These are phyloP conservation scores for Sistotremastrum niveocremeum DNA, from an alignment of 768 basidiomycete genomes.

Conservation along the genomic window DNA sequence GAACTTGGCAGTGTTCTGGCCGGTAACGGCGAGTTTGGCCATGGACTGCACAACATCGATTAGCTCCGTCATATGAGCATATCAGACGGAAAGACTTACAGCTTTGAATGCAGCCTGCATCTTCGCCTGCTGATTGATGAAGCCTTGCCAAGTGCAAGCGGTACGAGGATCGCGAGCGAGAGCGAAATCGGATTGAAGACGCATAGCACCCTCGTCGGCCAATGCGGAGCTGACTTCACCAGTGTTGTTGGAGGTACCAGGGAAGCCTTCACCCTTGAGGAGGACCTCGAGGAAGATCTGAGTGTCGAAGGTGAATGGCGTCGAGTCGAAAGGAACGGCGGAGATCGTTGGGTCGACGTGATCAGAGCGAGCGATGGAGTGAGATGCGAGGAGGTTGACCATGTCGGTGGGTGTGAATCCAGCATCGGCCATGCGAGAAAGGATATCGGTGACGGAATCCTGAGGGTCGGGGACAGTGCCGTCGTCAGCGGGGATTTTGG, in stretches of 20 bases:
- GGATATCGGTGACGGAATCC: constrained; percentile 5
- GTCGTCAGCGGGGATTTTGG: constrained; percentile 5
- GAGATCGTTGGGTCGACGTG: constrained; percentile 1
- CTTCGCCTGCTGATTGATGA: constrained; percentile 12
- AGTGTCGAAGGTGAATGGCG: constrained; percentile 9
- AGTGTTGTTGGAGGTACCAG: constrained; percentile 1
- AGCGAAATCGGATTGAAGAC: constrained; percentile 29
- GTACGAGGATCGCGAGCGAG: constrained; percentile 14
- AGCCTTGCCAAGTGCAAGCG: constrained; percentile 17
- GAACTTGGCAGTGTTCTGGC: constrained; percentile 9
- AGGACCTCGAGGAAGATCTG: constrained; percentile 9
- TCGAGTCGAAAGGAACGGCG: constrained; percentile 6
- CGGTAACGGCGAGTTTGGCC: constrained; percentile 17
- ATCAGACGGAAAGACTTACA: constrained; percentile 11
- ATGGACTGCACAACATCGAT: constrained; percentile 17
- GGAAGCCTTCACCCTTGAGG: constrained; percentile 8
- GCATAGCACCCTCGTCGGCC: constrained; percentile 22
- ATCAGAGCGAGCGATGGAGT: constrained; percentile 8
- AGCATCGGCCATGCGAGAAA: constrained; percentile 7
- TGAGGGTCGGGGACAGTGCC: constrained; percentile 6
- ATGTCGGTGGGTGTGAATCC: constrained; percentile 6
- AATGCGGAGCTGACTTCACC: constrained; percentile 12
- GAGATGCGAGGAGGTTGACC: constrained; percentile 6
- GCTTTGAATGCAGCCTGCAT: constrained; percentile 9
- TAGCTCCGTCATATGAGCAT: constrained; percentile 12